Conservation (phyloP, 2,329 filamentous ascomycete species). For the Macroventuria anomochaeta region DNA sequence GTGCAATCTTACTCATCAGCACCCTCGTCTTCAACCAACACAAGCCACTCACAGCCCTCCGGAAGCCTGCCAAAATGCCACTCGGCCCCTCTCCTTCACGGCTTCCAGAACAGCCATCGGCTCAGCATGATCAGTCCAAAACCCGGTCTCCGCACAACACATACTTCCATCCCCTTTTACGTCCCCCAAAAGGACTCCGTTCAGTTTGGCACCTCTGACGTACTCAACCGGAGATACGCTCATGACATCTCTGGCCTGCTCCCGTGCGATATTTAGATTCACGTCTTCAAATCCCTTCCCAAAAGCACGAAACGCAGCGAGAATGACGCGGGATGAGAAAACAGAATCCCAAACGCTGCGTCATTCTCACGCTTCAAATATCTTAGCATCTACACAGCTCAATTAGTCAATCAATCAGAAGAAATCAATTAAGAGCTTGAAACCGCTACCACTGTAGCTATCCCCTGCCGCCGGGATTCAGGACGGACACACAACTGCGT, state of each 20-base stretch:
- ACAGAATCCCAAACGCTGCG: background rate
- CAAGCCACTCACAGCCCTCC: background rate
- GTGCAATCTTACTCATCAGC: background rate
- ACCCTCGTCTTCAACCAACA: background rate
- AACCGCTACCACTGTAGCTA: background rate
- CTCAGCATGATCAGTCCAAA: constrained; percentile 1
- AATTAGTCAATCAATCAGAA: too few relatives aligned
- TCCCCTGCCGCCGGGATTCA: background rate
- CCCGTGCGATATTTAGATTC: background rate
- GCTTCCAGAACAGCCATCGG: background rate
- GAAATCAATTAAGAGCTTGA: too few relatives aligned
- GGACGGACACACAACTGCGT: background rate
- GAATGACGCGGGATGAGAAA: background rate
- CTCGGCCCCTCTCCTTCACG: background rate
- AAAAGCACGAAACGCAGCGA: background rate
- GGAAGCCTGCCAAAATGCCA: background rate
- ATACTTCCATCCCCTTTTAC: background rate
- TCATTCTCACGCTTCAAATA: background rate
- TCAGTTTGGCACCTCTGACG: background rate
- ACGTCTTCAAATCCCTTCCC: background rate
- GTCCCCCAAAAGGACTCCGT: background rate
- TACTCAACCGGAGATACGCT: background rate
- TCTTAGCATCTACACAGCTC: background rate
- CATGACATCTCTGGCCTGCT: background rate
- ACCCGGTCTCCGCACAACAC: background rate